Evolutionary conservation across 208 protist genomes (phyloP).

Genomic region (Lotmaria passim): DNA sequence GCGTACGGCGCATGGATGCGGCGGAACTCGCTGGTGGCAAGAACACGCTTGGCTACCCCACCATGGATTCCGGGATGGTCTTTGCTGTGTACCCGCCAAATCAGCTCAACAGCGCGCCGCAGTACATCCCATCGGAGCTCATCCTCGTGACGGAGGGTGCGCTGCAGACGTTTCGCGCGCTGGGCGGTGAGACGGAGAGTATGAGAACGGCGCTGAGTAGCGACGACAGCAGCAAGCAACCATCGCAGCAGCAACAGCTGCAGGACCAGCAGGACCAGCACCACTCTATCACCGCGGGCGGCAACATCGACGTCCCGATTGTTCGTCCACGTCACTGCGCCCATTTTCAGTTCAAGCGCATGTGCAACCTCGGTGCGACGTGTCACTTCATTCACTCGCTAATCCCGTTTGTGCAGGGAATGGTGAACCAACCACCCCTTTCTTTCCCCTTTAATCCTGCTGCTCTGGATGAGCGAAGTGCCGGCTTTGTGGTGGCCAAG

Average conservation of each 20-base stretch:
- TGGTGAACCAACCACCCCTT: slow-evolving; percentile 38
- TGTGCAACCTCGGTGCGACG: slow-evolving; percentile 61
- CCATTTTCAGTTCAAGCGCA: slow-evolving; percentile 83
- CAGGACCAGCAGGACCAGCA: background rate
- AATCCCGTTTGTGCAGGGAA: slow-evolving; percentile 58
- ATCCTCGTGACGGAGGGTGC: slow-evolving; percentile 64
- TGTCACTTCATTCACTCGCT: slow-evolving; percentile 83
- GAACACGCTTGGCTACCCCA: slow-evolving; percentile 55
- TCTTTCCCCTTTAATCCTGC: background rate
- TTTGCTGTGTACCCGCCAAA: slow-evolving; percentile 71
- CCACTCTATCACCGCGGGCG: background rate
- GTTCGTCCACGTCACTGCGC: slow-evolving; percentile 71
- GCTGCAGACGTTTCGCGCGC: slow-evolving; percentile 33
- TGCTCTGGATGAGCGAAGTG: background rate
- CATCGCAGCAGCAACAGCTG: background rate
- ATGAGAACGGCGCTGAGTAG: background rate
- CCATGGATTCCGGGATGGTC: slow-evolving; percentile 47
- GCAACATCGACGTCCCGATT: slow-evolving; percentile 4
- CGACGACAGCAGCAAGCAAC: slow-evolving; percentile 10
- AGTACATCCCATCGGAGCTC: slow-evolving; percentile 60
- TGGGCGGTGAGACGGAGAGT: slow-evolving; percentile 4
- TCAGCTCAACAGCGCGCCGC: slow-evolving; percentile 43
- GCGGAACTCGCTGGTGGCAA: slow-evolving; percentile 53
- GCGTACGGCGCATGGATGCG: slow-evolving; percentile 20
- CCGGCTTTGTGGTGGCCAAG: slow-evolving; percentile 12